These are phyloP conservation scores for Xylariaceae sp. DNA, from an alignment of 2,329 filamentous ascomycete species.

Conservation along the genomic window DNA sequence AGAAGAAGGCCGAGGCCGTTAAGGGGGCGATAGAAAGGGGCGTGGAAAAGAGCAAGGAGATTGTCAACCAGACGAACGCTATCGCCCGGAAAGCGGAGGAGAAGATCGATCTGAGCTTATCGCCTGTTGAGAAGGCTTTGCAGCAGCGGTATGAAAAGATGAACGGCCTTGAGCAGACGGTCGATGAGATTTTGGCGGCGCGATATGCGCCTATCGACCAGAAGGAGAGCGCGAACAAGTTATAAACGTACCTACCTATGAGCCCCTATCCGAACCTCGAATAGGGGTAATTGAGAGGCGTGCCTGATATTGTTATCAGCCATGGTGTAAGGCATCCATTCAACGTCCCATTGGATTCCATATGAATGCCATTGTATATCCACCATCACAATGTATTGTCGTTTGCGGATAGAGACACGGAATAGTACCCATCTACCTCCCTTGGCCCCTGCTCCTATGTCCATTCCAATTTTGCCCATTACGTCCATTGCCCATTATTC, in stretches of 20 bases:
- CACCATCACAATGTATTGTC: slow-evolving; percentile 11
- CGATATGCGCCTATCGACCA: slow-evolving; percentile 29
- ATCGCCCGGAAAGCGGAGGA: slow-evolving; percentile 35
- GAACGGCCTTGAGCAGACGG: slow-evolving; percentile 37
- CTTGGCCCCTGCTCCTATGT: no score
- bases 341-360: slow-evolving; percentile 7
- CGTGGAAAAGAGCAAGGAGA: slow-evolving; percentile 39
- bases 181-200: slow-evolving; percentile 34
- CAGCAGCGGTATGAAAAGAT: slow-evolving; percentile 45
- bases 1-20: slow-evolving; percentile 28
- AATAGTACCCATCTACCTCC: no score
- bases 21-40: slow-evolving; percentile 38
- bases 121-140: slow-evolving; percentile 49
- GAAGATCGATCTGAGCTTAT: slow-evolving; percentile 35
- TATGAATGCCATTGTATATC: slow-evolving; percentile 9
- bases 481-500: no score
- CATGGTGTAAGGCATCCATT: neutral
- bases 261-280: neutral
- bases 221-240: slow-evolving; percentile 28
- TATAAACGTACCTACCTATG: slow-evolving; percentile 9
- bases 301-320: neutral
- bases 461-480: no score
- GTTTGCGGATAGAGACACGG: neutral
- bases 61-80: slow-evolving; percentile 36
- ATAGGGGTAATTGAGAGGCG: neutral